phyloP scores from a whole-genome alignment of 2,329 filamentous ascomycete species.

The Beauveria sp. region DNA sequence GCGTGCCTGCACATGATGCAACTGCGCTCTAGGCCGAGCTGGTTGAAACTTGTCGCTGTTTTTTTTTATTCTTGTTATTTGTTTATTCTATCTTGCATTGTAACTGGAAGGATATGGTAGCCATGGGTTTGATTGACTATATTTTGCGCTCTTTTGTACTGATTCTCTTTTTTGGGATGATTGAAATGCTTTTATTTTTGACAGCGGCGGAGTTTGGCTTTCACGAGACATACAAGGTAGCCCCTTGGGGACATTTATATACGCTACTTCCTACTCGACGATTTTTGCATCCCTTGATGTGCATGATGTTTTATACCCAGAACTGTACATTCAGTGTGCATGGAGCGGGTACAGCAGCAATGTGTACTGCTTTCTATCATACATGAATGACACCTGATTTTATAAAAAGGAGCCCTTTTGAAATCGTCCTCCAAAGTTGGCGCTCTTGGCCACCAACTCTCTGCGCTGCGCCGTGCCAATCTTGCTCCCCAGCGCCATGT shows the following conservation, averaged over 20 bases:
- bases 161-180: not conserved
- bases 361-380: not conserved
- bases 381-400: not conserved
- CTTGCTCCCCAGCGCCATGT: slow-evolving; percentile 71
- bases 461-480: slow-evolving; percentile 66
- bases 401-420: slow-evolving; percentile 62
- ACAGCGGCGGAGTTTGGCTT: slow-evolving; percentile 15
- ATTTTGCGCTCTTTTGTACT: not conserved
- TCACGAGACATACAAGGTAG: slow-evolving; percentile 4
- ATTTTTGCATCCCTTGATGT: not conserved
- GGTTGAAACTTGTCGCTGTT: not conserved
- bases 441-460: slow-evolving; percentile 71
- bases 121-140: not conserved
- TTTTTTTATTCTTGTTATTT: slow-evolving; percentile 5
- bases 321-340: not conserved
- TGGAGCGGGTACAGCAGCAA: too few species aligned
- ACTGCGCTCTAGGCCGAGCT: not conserved
- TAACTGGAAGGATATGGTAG: slow-evolving; percentile 4
- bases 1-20: not conserved
- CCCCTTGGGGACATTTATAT: slow-evolving; percentile 1
- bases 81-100: slow-evolving; percentile 2
- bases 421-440: slow-evolving; percentile 76
- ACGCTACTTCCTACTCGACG: slow-evolving; percentile 1
- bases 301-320: not conserved
- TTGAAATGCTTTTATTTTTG: slow-evolving; percentile 12